Base-by-base conservation (phyloP, 2,329 filamentous ascomycete genomes). In the Colletotrichum simmondsii region DNA sequence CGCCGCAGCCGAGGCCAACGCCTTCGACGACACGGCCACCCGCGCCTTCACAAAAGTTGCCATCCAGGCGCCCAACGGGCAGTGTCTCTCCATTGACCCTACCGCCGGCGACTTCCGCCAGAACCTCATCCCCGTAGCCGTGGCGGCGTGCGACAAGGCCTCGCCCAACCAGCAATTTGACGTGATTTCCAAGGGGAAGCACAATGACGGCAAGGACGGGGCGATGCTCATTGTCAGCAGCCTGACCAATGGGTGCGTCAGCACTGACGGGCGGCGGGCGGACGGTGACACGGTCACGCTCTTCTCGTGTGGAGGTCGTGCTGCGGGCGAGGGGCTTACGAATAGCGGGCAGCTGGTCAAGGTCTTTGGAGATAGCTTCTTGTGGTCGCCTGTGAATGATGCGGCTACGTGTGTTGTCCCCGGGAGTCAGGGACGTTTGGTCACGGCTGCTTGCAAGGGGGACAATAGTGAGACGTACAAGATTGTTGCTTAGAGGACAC, bases 101-200 rank as follows among this genome's bases (percentile, higher is more conserved):
- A 86, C 86, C 1, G 87, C 86, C 0, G 87, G 87, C 46, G 87
- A 89, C 75, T 89, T 88, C 78, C 85, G 87, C 6, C 81, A 86
- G 78, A 89, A 89, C 75, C 80, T 89, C 59, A 87, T 89, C 63
- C 87, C 87, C 2, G 78, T 89, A 10, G 81, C 82, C 26, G 76
- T 88, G 11, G 84, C 84, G 10, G 77, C 79, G 32, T 89, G 87
- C 78, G 78, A 80, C 35, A 49, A 49, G 42, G 85, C 83, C 37
- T 81, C 83, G 5, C 79, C 83, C 4, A 85, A 85, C 63, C 85
- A 88, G 77, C 85, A 84, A 75, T 89, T 87, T 76, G 87, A 89
- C 77, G 76, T 89, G 56, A 82, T 89, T 66, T 88, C 85, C 2
- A 78, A 82, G 16, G 87, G 87, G 12, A 82, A 81, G 73, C 87